Evolutionary conservation across 2,329 filamentous ascomycete genomes (phyloP).

Genomic region (Beauveria sp.): DNA sequence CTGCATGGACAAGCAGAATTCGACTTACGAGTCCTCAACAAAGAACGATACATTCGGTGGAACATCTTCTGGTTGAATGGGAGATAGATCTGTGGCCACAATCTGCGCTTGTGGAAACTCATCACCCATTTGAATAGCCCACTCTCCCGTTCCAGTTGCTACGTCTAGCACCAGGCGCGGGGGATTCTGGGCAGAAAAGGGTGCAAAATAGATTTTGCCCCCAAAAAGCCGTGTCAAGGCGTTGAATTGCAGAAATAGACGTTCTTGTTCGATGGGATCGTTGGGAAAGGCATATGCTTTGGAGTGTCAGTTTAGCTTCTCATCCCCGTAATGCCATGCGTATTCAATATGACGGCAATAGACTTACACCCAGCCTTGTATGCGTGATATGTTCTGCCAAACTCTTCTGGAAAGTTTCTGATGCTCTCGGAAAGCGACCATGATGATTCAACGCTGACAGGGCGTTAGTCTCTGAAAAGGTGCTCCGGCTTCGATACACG

Average conservation of each 20-base stretch:
- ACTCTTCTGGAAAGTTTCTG: conserved; percentile 33
- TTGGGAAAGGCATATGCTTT: conserved; percentile 40
- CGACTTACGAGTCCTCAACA: conserved; percentile 54
- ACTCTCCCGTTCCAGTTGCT: conserved; percentile 43
- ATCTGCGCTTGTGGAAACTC: conserved; percentile 51
- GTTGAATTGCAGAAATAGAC: conserved; percentile 32
- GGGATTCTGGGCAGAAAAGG: conserved; percentile 26
- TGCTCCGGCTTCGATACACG: background rate
- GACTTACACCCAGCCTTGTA: conserved; percentile 39
- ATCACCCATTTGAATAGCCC: conserved; percentile 62
- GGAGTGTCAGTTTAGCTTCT: background rate
- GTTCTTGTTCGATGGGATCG: conserved; percentile 33
- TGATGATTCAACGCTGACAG: conserved; percentile 19
- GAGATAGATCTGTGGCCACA: conserved; percentile 58
- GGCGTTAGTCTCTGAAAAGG: background rate
- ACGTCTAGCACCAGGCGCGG: conserved; percentile 34
- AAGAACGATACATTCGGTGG: conserved; percentile 69
- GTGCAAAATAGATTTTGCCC: conserved; percentile 35
- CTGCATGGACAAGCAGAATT: background rate
- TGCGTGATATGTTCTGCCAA: conserved; percentile 40
- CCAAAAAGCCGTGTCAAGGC: conserved; percentile 30
- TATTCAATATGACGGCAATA: background rate
- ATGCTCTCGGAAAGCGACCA: conserved; percentile 34
- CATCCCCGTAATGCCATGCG: background rate
- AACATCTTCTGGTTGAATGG: conserved; percentile 57